These are phyloP conservation scores for Rhodotorula sp. DNA, from an alignment of 1,284 basidiomycete species.

Conservation along the genomic window DNA sequence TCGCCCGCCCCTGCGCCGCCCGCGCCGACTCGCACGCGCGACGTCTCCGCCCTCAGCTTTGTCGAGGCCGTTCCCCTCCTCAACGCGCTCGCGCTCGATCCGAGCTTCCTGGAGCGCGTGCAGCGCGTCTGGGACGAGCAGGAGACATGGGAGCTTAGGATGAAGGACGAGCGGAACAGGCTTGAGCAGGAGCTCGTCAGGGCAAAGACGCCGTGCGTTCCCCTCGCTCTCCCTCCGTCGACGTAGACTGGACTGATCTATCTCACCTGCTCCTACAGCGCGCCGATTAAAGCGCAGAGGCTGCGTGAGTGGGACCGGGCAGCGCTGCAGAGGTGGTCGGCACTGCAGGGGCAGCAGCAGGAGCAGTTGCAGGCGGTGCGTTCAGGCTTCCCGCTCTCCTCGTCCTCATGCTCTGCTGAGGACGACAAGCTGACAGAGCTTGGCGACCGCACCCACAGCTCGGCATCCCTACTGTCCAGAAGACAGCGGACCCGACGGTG, in stretches of 20 bases:
- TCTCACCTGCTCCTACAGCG: background rate
- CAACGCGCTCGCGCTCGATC: slow-evolving; percentile 18
- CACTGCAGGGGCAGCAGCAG: slow-evolving; percentile 27
- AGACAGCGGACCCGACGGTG: slow-evolving; percentile 24
- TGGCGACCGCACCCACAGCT: slow-evolving; percentile 4
- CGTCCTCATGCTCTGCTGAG: background rate
- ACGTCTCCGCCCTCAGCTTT: slow-evolving; percentile 26
- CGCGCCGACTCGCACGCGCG: slow-evolving; percentile 1
- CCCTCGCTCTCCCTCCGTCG: too few species aligned
- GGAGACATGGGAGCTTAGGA: slow-evolving; percentile 25
- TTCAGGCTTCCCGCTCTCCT: background rate
- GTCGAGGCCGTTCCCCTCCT: slow-evolving; percentile 31
- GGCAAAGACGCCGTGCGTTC: slow-evolving; percentile 5
- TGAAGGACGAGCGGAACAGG: slow-evolving; percentile 33
- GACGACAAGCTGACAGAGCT: background rate
- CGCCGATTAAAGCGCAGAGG: slow-evolving; percentile 1
- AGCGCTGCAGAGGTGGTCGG: slow-evolving; percentile 10
- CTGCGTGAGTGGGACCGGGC: slow-evolving; percentile 32
- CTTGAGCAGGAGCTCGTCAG: slow-evolving; percentile 11
- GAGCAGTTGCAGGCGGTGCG: slow-evolving; percentile 17
- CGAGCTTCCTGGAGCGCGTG: slow-evolving; percentile 19
- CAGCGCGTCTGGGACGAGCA: slow-evolving; percentile 28
- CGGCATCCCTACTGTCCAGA: slow-evolving; percentile 33
- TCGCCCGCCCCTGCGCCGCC: background rate
- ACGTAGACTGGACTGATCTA: background rate